Base-by-base conservation (phyloP, 2,329 filamentous ascomycete genomes). In the Nothophoma quercina region DNA sequence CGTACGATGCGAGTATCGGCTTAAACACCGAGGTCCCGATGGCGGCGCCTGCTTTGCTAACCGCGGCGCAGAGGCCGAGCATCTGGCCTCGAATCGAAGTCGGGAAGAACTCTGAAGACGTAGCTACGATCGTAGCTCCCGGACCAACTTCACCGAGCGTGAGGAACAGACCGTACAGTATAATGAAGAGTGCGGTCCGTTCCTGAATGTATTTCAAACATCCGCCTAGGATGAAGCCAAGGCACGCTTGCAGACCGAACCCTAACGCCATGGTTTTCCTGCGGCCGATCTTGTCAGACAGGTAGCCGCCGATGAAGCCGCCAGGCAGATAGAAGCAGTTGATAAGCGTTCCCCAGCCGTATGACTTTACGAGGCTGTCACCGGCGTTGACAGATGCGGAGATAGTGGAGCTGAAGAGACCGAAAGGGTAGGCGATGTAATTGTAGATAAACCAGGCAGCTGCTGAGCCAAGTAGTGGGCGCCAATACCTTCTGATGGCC, bases 391-490 rank as follows among this genome's bases (percentile, higher is more conserved):
- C 58, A 5, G 54, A 52, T 5, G 61, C 50, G 3, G 59, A 77
- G 51, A 84, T 83, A 18, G 81, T 82, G 0, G 79, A 80, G 48
- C 77, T 79, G 65, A 84, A 84, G 22, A 85, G 76, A 7, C 81
- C 81, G 55, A 84, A 83, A 0, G 82, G 82, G 44, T 82, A 80
- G 0, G 79, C 78, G 32, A 84, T 78, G 64, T 79, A 85, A 62
- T 85, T 81, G 63, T 85, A 80, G 33, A 74, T 65, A 63, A 83
- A 83, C 81, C 81, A 84, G 8, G 78, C 75, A 1, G 76, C 55
- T 2, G 79, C 75, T 6, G 77, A 75, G 12, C 82, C 81, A 3
- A 83, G 62, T 34, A 84, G 67, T 0, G 78, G 78, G 3, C 77
- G 73, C 72, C 78, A 83, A 56, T 84, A 81, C 25, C 76, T 72